A percentile compares a stretch with the other conserved stretches of the same genome.
phyloP scores from a whole-genome alignment of 441 rosid species.

The Bruguiera hainesii region DNA sequence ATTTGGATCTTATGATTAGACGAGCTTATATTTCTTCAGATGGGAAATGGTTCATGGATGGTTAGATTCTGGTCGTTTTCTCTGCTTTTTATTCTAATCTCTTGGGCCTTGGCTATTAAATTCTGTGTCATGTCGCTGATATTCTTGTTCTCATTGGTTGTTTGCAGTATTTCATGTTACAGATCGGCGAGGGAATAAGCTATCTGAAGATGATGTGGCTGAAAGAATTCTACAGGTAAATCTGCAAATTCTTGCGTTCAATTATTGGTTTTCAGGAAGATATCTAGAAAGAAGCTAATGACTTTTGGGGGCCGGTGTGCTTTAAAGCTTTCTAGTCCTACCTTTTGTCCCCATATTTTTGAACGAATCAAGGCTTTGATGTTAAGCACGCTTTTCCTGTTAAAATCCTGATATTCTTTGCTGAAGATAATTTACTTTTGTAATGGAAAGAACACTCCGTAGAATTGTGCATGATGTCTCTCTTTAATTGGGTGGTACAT shows the following conservation, averaged over 20 bases:
- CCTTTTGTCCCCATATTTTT: not conserved
- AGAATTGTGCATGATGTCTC: conserved; percentile 1
- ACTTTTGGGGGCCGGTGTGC: not conserved
- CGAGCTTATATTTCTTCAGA: conserved; percentile 88
- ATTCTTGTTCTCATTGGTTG: conserved; percentile 15
- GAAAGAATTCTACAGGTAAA: conserved; percentile 73
- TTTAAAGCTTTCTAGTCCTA: not conserved
- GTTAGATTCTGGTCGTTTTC: conserved; percentile 31
- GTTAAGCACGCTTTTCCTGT: not conserved
- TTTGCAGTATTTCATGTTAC: conserved; percentile 76
- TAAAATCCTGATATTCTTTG: not conserved
- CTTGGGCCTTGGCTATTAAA: not conserved
- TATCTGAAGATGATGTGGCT: conserved; percentile 54
- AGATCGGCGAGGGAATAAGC: conserved; percentile 65
- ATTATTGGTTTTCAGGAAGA: not conserved
- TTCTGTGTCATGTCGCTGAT: conserved; percentile 12
- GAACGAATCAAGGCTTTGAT: not conserved
- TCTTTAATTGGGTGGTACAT: conserved; percentile 5
- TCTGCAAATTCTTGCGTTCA: conserved; percentile 18
- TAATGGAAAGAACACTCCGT: not conserved
- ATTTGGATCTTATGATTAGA: conserved; percentile 56
- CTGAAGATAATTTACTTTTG: not conserved
- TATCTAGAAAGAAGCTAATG: not conserved
- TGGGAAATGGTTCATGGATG: conserved; percentile 93
- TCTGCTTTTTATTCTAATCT: not conserved